Evolutionary conservation across 1,284 basidiomycete species (phyloP).

Genomic region (Trichosporon sp.): DNA sequence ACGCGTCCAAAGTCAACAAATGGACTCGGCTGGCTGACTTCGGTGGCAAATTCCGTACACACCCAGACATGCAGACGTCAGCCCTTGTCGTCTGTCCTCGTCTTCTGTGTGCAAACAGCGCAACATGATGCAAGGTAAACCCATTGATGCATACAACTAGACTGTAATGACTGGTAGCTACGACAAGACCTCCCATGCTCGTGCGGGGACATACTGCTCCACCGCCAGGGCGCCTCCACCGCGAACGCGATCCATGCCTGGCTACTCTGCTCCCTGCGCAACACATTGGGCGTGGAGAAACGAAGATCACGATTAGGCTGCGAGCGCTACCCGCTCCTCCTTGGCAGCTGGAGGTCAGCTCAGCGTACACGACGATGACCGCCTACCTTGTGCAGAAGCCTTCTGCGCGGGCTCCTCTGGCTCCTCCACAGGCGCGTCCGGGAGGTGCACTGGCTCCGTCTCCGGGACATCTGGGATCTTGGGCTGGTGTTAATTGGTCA

Average conservation of each 20-base stretch:
- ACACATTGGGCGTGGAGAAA: neutral
- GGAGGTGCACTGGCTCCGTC: conserved; percentile 46
- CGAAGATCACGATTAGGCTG: conserved; percentile 52
- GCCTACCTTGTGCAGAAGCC: neutral
- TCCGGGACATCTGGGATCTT: conserved; percentile 32
- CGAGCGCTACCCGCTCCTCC: conserved; percentile 52
- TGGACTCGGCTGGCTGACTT: neutral
- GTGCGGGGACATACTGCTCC: neutral
- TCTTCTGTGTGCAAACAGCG: neutral
- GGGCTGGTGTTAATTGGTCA: conserved; percentile 25
- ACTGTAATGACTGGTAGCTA: neutral
- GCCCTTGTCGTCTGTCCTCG: neutral
- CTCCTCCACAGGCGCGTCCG: conserved; percentile 55
- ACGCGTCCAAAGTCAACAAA: neutral
- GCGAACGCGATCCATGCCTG: no score
- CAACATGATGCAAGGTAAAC: neutral
- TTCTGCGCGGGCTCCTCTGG: conserved; percentile 43
- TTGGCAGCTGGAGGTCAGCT: conserved; percentile 23
- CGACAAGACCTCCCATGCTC: neutral
- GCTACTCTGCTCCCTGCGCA: no score
- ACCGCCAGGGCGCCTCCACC: neutral
- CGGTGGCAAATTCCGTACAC: neutral
- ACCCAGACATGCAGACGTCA: neutral
- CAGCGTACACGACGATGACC: neutral
- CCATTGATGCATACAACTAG: conserved; percentile 2